A percentile compares a stretch with the other conserved stretches of the same genome.
These are phyloP conservation scores for Pythium rhizo-oryzae DNA, from an alignment of 352 stramenopile genomes.

Conservation along the genomic window DNA sequence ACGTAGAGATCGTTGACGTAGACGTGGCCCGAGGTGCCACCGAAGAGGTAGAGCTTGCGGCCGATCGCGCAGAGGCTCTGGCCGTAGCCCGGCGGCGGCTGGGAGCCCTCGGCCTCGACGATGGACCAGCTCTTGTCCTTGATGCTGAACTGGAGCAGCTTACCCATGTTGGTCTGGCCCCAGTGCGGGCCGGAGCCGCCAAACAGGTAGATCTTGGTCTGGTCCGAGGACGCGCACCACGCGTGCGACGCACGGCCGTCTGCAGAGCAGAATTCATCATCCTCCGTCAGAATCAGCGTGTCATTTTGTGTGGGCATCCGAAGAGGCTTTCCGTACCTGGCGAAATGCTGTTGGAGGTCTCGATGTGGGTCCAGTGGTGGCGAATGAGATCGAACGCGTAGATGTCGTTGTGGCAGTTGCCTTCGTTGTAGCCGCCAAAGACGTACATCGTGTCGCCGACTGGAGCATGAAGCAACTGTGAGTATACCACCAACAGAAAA, in stretches of 20 bases:
- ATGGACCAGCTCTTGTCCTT: conserved; percentile 82
- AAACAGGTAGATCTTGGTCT: conserved; percentile 81
- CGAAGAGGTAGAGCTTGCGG: conserved; percentile 84
- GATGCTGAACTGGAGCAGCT: conserved; percentile 81
- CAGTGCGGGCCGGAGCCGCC: conserved; percentile 78
- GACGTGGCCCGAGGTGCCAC: conserved; percentile 75
- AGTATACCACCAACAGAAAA: not conserved
- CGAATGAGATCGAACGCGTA: conserved; percentile 82
- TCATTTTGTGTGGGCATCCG: not conserved
- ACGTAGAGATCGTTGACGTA: conserved; percentile 88
- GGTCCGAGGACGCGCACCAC: conserved; percentile 73
- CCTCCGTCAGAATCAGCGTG: conserved; percentile 10
- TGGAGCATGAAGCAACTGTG: conserved; percentile 10
- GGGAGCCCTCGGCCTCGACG: conserved; percentile 61
- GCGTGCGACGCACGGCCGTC: conserved; percentile 76
- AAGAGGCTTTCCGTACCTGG: conserved; percentile 58
- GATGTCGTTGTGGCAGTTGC: conserved; percentile 86
- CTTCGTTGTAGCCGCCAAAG: conserved; percentile 86
- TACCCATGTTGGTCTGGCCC: conserved; percentile 89
- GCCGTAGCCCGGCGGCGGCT: conserved; percentile 73
- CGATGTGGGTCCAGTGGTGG: conserved; percentile 79
- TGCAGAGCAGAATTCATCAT: conserved; percentile 11
- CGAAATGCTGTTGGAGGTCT: conserved; percentile 73
- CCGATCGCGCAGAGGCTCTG: conserved; percentile 79
- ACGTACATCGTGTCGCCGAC: conserved; percentile 82